Evolutionary conservation across 805 yeast genomes (phyloP).

Genomic region (Torulaspora delbrueckii): DNA sequence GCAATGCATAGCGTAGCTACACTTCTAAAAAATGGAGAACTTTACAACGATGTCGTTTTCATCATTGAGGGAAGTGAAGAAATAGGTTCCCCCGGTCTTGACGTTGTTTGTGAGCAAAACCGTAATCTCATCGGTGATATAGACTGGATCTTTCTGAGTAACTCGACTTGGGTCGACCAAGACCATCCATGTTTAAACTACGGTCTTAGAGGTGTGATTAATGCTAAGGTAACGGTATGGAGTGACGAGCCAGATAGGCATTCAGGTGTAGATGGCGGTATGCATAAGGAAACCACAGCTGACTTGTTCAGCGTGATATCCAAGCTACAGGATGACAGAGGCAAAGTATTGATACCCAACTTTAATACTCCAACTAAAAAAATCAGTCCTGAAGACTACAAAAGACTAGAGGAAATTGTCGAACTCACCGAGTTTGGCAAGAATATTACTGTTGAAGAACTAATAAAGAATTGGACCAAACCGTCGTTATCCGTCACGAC

Average conservation of each 20-base stretch:
- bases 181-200: slow-evolving; percentile 86
- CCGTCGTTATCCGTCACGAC: slow-evolving; percentile 88
- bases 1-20: slow-evolving; percentile 84
- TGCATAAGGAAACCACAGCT: slow-evolving; percentile 79
- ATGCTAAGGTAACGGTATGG: slow-evolving; percentile 64
- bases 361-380: slow-evolving; percentile 67
- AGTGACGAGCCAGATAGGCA: slow-evolving; percentile 85
- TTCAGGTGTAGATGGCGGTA: slow-evolving; percentile 96
- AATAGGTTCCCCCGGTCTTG: slow-evolving; percentile 83
- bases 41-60: slow-evolving; percentile 72
- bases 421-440: slow-evolving; percentile 36
- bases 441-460: slow-evolving; percentile 40
- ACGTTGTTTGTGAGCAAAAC: slow-evolving; percentile 53
- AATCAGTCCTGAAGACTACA: slow-evolving; percentile 52
- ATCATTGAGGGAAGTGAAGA: slow-evolving; percentile 95
- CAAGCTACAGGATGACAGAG: slow-evolving; percentile 52
- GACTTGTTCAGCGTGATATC: slow-evolving; percentile 74
- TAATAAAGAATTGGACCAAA: slow-evolving; percentile 79
- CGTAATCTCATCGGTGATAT: slow-evolving; percentile 56
- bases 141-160: slow-evolving; percentile 86
- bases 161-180: slow-evolving; percentile 92
- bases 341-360: slow-evolving; percentile 56
- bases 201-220: slow-evolving; percentile 88
- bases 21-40: slow-evolving; percentile 44
- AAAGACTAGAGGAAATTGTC: slow-evolving; percentile 56